Evolutionary conservation across 2,329 filamentous ascomycete genomes (phyloP).

Genomic region (Ophiocordyceps camponoti-leonardi): DNA sequence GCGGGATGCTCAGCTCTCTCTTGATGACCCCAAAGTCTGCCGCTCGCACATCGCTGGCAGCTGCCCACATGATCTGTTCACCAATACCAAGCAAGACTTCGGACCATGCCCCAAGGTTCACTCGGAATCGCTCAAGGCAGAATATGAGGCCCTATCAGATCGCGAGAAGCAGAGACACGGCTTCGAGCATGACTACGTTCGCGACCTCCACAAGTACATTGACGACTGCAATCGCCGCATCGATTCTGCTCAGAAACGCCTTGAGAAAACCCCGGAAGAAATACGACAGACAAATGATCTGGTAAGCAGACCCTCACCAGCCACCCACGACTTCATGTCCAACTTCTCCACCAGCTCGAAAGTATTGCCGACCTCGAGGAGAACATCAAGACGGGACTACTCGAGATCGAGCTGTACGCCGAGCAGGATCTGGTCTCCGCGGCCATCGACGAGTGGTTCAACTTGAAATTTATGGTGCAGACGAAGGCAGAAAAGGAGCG

Average conservation of each 20-base stretch:
- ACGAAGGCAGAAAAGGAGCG: slow-evolving; percentile 71
- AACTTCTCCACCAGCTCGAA: slow-evolving; percentile 37
- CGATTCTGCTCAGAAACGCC: slow-evolving; percentile 68
- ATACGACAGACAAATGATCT: slow-evolving; percentile 87
- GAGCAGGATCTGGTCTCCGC: slow-evolving; percentile 43
- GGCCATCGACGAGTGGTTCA: slow-evolving; percentile 77
- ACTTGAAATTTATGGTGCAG: slow-evolving; percentile 62
- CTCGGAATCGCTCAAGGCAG: slow-evolving; percentile 70
- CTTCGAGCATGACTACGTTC: slow-evolving; percentile 93
- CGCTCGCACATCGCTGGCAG: slow-evolving; percentile 85
- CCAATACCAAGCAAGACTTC: slow-evolving; percentile 95
- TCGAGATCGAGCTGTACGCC: slow-evolving; percentile 43
- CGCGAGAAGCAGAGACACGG: slow-evolving; percentile 62
- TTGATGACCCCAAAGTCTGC: slow-evolving; percentile 88
- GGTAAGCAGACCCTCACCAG: slow-evolving; percentile 17
- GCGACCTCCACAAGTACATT: slow-evolving; percentile 91
- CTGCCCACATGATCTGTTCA: slow-evolving; percentile 97
- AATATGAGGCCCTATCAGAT: slow-evolving; percentile 63
- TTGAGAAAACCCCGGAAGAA: slow-evolving; percentile 97
- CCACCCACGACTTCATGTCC: background rate
- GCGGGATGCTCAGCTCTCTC: slow-evolving; percentile 64
- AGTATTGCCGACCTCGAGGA: slow-evolving; percentile 65
- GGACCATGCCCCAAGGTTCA: slow-evolving; percentile 80
- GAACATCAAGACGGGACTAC: slow-evolving; percentile 64
- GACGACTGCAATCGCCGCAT: slow-evolving; percentile 93